Evolutionary conservation across 257 asterid genomes (phyloP), one percentile per base, ranked within the genome.

Genomic region (Solanum boliviense): DNA sequence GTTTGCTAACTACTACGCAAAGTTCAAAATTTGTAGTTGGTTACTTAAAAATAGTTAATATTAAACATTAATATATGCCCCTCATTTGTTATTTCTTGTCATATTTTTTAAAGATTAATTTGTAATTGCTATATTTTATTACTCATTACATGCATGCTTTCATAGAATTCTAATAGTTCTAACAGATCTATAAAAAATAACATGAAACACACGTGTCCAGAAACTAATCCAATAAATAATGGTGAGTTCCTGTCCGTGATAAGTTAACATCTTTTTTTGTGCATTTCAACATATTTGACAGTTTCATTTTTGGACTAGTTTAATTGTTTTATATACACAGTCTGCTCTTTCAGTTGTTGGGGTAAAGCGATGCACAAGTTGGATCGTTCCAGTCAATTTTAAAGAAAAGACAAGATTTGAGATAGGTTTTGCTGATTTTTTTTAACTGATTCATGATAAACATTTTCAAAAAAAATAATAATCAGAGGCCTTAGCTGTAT

Each of bases 181-280:
- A 36, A 36, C 39, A 36, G 0, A 36, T 36, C 39, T 36, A 36
- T 36, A 36, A 36, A 36, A 36, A 36, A 36, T 36, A 36, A 7
- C 39, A 36, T 7, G 39, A 36, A 9, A 36, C 3, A 36, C 9
- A 36, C 39, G 38, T 35, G 38, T 36, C 2, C 9, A 36, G 39
- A 36, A 7, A 36, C 39, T 36, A 36, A 9, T 36, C 39, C 44
- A 39, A 93, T 84, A 92, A 92, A 68, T 95, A 95, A 93, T 93
- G 98, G 98, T 98, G 96, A 25, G 98, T 95, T 39, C 95, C 98
- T 44, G 94, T 93, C 78, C 96, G 93, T 75, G 93, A 93, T 71
- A 96, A 95, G 98, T 95, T 91, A 16, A 95, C 20, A 36, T 74
- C 3, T 60, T 11, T 32, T 72, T 27, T 62, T 7, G 39, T 9